Conservation (phyloP, 2,329 filamentous ascomycete genomes). For the Fusarium tanahbumbuense region DNA sequence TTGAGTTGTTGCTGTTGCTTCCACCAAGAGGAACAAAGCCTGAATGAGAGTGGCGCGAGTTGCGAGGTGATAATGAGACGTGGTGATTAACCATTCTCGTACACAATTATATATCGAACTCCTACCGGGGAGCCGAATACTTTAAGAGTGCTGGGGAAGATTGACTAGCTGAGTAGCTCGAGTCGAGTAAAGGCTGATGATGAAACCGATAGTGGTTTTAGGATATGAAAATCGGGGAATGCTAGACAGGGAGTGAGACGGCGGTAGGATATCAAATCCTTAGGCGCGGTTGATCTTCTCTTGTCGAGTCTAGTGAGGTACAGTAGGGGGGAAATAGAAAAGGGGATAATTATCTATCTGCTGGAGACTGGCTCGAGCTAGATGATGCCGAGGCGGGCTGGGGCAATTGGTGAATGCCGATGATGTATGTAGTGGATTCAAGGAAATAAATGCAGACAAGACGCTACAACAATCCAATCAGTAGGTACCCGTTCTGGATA, state of each 20-base stretch:
- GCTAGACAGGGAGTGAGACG: conserved; percentile 32
- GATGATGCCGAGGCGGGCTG: conserved; percentile 27
- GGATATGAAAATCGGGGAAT: conserved; percentile 16
- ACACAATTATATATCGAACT: conserved; percentile 31
- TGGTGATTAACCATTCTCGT: conserved; percentile 46
- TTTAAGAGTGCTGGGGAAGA: conserved; percentile 20
- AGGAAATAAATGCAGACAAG: conserved; percentile 37
- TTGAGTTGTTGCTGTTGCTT: conserved; percentile 40
- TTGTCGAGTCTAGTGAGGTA: conserved; percentile 9
- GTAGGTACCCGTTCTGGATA: background rate
- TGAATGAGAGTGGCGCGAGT: conserved; percentile 52
- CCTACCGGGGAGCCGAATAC: conserved; percentile 41
- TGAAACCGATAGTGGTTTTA: conserved; percentile 41
- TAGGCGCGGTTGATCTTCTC: conserved; percentile 25
- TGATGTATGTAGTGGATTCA: conserved; percentile 34
- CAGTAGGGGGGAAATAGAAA: conserved; percentile 16
- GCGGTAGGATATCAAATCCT: conserved; percentile 46
- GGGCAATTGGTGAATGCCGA: conserved; percentile 36
- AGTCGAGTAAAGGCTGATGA: conserved; percentile 14
- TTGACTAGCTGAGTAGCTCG: conserved; percentile 22
- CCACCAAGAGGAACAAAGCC: conserved; percentile 60
- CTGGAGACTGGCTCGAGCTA: conserved; percentile 45
- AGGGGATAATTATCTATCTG: conserved; percentile 22
- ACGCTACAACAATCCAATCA: conserved; percentile 26
- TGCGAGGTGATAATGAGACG: conserved; percentile 52